Base-by-base conservation (phyloP, 768 basidiomycete species). In the Leccinum boreale region DNA sequence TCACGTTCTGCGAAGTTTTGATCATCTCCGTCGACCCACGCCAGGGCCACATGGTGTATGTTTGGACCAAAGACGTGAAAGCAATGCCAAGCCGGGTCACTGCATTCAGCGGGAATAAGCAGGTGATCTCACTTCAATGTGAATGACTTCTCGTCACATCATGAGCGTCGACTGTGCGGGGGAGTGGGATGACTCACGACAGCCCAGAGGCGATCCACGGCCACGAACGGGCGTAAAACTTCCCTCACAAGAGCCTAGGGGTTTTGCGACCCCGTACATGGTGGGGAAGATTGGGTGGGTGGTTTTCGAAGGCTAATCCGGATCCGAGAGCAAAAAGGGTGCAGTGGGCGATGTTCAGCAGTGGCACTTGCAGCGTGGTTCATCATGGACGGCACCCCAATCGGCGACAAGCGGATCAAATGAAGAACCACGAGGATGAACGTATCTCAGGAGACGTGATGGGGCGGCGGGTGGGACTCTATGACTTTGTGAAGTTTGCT, bases 1-100 rank as follows among this genome's bases (percentile, higher is more conserved):
- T 26, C 61, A 55, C 57, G 52, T n/a, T 24, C 46, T 35, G 33
- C 56, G 35, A 52, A 45, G 53, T 12, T 44, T 11, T 44, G 42
- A 44, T 68, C 69, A 70, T 71, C 61, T 70, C 69, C 67, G 69
- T 59, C 49, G 51, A 60, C 50, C 39, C 36, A 55, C 23, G 42
- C 36, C 2, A 2, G 36, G 21, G 53, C 55, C 49, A 49, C 53
- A 56, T 48, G 55, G 45, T n/a, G 36, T 44, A 36, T 2, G 29
- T 23, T 53, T 29, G 23, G 48, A 44, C 26, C 48, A 33, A 48
- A 31, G 11, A 50, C 44, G 48, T 47, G 57, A 52, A 45, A 55
- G 47, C 19, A 51, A n/a, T 35, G 55, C 58, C 42, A 39, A 31
- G 52, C 14, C 23, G 57, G 11, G 44, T 58, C 50, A 23, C 59